Evolutionary conservation across 225 moss, liverwort and hornwort species (phyloP).

Genomic region (Asterella californica): DNA sequence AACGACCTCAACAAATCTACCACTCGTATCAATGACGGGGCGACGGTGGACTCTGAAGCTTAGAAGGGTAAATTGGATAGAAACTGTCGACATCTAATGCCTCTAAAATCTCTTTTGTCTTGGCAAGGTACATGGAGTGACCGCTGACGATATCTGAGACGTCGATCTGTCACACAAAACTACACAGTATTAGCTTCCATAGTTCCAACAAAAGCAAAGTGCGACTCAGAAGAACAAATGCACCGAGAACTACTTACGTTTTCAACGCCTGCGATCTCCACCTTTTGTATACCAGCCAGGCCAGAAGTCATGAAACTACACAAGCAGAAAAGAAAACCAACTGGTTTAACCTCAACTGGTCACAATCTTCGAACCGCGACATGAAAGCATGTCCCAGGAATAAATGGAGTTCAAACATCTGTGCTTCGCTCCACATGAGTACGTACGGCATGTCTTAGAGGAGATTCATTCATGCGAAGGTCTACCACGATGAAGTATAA

Average conservation of each 20-base stretch:
- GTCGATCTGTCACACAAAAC: conserved; percentile 58
- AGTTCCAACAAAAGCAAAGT: neutral
- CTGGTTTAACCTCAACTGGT: neutral
- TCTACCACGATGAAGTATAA: neutral
- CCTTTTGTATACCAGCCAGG: conserved; percentile 83
- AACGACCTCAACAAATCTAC: neutral
- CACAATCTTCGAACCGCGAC: neutral
- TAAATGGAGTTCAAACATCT: neutral
- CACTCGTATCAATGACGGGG: neutral
- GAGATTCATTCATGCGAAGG: neutral
- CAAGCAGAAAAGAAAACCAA: neutral
- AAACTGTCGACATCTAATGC: conserved; percentile 79
- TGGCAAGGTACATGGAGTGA: conserved; percentile 74
- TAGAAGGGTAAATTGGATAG: conserved; percentile 63
- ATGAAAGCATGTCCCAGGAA: neutral
- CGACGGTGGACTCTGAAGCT: conserved; percentile 32
- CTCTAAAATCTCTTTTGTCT: conserved; percentile 53
- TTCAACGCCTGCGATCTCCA: conserved; percentile 77
- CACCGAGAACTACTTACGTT: conserved; percentile 55
- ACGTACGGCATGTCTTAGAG: neutral
- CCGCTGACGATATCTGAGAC: conserved; percentile 84
- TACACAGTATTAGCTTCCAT: neutral
- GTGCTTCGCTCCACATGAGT: neutral
- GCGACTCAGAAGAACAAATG: neutral
- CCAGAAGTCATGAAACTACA: conserved; percentile 88